Base-by-base conservation (phyloP, 2,329 filamentous ascomycete species). In the Pezicula radicicola region DNA sequence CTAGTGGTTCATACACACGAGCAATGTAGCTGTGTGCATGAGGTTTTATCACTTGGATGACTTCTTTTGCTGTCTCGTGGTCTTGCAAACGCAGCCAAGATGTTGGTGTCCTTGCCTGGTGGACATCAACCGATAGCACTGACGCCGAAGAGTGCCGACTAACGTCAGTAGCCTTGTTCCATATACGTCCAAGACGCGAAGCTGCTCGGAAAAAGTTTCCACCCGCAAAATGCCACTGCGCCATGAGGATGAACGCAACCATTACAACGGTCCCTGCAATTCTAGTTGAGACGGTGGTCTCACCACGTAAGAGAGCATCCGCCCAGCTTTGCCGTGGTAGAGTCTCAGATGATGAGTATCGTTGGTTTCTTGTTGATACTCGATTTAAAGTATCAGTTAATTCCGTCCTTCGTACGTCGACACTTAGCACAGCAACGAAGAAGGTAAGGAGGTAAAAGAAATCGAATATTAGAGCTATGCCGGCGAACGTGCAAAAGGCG, bases 31-130 rank as follows among this genome's bases (percentile, higher is more conserved):
- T 88, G 62, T 88, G 79, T 1, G 84, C 80, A 50, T 78, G 74
- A 6, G 88, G 88, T 57, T 89, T 91, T 60, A 91, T 79, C 30
- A 88, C 80, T n/a, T 82, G 78, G 65, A 92, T 89, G 15, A 92
- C 79, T 63, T 92, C 89, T 36, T 80, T 80, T 2, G 88, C 88
- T 1, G 88, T 91, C 62, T 89, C 86, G 60, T 91, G 87, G 60
- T 92, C 88, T 66, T 92, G 89, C 51, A 91, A 75, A 25, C 81
- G 79, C 46, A 92, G 74, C 89, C 89, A 93, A 15, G 88, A 87
- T 4, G 79, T 83, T 1, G 87, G 88, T n/a, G 84, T 88, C 54
- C 88, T 77, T 2, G 87, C 87, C 64, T 90, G 87, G 61, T 92
- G 85, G 54, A 91, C 79, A 19, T 80, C 77, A 10, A 84, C 75